A percentile compares a stretch with the other conserved stretches of the same genome.
Conservation (phyloP, 257 asterid genomes). For the Voacanga thouarsii region DNA sequence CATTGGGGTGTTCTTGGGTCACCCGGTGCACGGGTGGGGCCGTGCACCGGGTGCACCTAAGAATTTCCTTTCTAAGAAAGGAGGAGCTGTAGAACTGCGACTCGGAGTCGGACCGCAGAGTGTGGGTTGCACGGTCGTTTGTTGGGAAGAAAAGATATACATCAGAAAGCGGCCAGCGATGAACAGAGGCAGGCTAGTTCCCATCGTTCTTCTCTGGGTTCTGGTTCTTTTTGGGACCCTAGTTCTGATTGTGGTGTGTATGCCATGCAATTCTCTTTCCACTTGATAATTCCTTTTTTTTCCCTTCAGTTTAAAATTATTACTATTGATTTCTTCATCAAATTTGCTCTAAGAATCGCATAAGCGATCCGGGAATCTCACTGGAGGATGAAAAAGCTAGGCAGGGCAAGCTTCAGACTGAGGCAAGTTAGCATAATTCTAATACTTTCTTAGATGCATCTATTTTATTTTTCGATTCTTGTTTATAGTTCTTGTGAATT, state of each 20-base stretch:
- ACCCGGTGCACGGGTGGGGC: too few relatives aligned
- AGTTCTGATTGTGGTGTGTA: slow-evolving; percentile 60
- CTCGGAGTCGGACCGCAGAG: background rate
- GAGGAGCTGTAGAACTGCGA: too few relatives aligned
- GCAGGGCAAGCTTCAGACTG: background rate
- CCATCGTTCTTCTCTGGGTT: slow-evolving; percentile 55
- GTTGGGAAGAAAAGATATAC: background rate
- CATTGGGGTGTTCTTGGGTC: too few relatives aligned
- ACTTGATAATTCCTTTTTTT: background rate
- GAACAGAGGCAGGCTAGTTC: slow-evolving; percentile 46
- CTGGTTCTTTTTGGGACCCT: slow-evolving; percentile 64
- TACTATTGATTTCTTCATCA: background rate
- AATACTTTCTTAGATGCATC: background rate
- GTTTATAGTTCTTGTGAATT: background rate
- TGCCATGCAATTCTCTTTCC: background rate
- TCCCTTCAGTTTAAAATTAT: slow-evolving; percentile 1
- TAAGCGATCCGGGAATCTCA: slow-evolving; percentile 46
- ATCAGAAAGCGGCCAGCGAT: slow-evolving; percentile 3
- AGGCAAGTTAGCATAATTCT: slow-evolving; percentile 2
- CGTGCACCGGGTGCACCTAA: too few relatives aligned
- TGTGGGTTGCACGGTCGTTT: background rate
- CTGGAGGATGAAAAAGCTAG: slow-evolving; percentile 22
- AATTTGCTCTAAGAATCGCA: slow-evolving; percentile 50
- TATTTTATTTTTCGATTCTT: background rate
- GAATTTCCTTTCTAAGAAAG: too few relatives aligned